A percentile compares a stretch with the other conserved stretches of the same genome.
Evolutionary conservation across 2,329 filamentous ascomycete genomes (phyloP).

Genomic region (Paecilomyces sp.): DNA sequence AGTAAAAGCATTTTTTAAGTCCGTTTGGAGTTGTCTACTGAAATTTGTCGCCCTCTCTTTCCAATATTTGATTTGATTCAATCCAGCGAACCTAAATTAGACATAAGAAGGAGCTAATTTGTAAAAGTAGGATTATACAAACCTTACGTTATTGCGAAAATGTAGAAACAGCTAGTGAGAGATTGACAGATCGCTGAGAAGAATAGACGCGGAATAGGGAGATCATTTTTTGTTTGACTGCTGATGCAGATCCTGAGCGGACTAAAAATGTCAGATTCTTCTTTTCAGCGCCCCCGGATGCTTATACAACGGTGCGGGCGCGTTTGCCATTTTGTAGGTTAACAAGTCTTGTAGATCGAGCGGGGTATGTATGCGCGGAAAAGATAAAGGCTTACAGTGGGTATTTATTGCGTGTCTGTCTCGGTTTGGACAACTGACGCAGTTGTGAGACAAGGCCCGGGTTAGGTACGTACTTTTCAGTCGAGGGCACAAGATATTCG

Average conservation of each 20-base stretch:
- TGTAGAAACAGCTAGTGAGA: not conserved
- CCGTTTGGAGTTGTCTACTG: too few species aligned
- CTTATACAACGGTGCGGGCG: not conserved
- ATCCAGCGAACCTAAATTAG: too few species aligned
- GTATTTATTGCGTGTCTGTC: not conserved
- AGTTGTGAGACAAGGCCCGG: not conserved
- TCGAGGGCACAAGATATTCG: not conserved
- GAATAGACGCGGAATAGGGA: not conserved
- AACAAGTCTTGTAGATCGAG: not conserved
- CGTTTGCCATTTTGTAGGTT: not conserved
- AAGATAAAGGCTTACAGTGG: not conserved
- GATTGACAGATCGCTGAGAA: not conserved
- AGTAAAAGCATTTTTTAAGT: too few species aligned
- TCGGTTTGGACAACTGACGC: not conserved
- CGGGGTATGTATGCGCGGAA: not conserved
- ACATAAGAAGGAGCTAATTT: not conserved
- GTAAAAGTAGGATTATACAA: not conserved
- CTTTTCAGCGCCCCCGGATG: not conserved
- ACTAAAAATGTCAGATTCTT: not conserved
- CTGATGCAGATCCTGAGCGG: not conserved
- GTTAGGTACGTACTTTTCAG: not conserved
- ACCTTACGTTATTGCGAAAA: not conserved
- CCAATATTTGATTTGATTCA: not conserved
- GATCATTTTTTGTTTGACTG: not conserved
- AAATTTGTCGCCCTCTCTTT: too few species aligned